Conservation (phyloP, 306 rosid genomes). For the Argentina anserina region DNA sequence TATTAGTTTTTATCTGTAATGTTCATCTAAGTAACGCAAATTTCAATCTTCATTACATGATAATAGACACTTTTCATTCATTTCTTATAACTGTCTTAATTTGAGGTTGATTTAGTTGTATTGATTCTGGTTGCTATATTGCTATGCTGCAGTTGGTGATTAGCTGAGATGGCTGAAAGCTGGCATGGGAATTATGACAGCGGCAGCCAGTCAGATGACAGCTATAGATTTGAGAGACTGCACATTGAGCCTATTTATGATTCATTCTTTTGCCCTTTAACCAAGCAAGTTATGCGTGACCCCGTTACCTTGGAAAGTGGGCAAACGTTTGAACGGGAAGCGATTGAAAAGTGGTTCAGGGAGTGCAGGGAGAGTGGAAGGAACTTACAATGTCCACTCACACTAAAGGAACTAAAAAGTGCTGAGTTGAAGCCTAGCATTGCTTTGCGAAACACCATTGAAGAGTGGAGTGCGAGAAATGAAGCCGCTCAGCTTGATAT, state of each 20-base stretch:
- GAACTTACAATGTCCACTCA: slow-evolving; percentile 75
- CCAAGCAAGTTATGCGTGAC: slow-evolving; percentile 88
- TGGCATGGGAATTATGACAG: slow-evolving; percentile 81
- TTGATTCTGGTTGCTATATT: not conserved
- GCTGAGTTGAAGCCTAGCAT: slow-evolving; percentile 83
- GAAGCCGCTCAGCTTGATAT: slow-evolving; percentile 91
- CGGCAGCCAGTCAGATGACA: slow-evolving; percentile 88
- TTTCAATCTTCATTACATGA: not conserved
- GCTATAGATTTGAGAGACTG: slow-evolving; percentile 59
- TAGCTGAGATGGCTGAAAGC: slow-evolving; percentile 64
- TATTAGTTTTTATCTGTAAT: not conserved
- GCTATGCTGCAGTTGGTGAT: slow-evolving; percentile 35
- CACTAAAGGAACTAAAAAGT: slow-evolving; percentile 57
- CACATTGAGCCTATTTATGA: slow-evolving; percentile 92
- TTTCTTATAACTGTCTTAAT: not conserved
- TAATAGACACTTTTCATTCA: not conserved
- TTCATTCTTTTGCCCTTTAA: slow-evolving; percentile 83
- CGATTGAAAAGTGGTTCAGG: slow-evolving; percentile 95
- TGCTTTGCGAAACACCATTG: slow-evolving; percentile 95
- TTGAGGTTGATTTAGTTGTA: not conserved
- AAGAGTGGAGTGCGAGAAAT: slow-evolving; percentile 98
- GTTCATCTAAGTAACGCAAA: not conserved
- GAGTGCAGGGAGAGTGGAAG: slow-evolving; percentile 86
- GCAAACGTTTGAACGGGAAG: slow-evolving; percentile 87
- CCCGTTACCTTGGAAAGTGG: slow-evolving; percentile 91